Evolutionary conservation across 768 basidiomycete genomes (phyloP).

Genomic region (Amanita rimosa): DNA sequence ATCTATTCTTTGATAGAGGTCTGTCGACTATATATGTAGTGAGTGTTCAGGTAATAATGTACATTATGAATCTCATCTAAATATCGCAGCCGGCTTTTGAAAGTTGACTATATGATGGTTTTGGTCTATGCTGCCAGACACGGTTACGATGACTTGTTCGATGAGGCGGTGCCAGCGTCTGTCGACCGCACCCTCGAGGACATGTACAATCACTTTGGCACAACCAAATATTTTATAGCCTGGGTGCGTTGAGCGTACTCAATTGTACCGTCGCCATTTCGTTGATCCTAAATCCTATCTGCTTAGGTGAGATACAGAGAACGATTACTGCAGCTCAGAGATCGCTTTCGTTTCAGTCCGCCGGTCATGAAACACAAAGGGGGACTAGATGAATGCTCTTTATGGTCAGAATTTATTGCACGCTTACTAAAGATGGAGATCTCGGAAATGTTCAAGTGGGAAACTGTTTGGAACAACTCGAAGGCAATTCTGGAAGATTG

Average conservation of each 20-base stretch:
- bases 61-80: too few species aligned
- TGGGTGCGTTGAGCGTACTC: background rate
- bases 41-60: background rate
- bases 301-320: background rate
- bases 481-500: background rate
- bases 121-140: background rate
- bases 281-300: too few species aligned
- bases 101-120: background rate
- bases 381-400: background rate
- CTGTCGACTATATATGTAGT: conserved; percentile 2
- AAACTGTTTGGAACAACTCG: background rate
- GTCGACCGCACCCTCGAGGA: background rate
- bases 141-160: background rate
- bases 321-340: background rate
- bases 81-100: background rate
- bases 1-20: background rate
- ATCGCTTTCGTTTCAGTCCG: background rate
- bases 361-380: background rate
- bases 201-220: background rate
- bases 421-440: background rate
- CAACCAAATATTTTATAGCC: background rate
- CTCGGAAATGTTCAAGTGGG: background rate
- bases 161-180: background rate
- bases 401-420: background rate
- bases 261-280: too few species aligned